Evolutionary conservation across 495 filamentous ascomycete genomes (phyloP), one percentile per base, ranked within the genome.

Genomic region (Penicillium pulvis): DNA sequence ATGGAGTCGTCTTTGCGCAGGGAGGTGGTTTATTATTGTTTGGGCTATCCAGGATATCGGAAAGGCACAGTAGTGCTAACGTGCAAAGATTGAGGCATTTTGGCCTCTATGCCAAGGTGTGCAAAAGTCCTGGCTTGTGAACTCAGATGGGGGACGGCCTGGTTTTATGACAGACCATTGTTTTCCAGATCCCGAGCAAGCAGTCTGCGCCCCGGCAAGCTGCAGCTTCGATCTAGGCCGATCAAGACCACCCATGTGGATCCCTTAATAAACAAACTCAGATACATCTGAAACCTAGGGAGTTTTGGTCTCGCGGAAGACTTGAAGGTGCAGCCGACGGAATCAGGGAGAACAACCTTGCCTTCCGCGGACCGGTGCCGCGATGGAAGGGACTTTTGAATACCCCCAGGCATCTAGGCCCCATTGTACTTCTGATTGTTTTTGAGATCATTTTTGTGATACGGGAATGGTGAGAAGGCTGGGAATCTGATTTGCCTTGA

Each of bases 211-310:
- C n/a, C 45, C 47, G 47, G 36, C 36, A 51, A 44, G 4, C 46
- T 20, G 36, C 55, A 49, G 23, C 12, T 5, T 49, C 26, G 46
- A 49, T 28, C 46, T 31, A 49, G 46, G 26, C 46, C 26, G 46
- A 28, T 31, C 46, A 28, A 28, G 46, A 49, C 50, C 19, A 3
- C 48, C n/a, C 17, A 26, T 26, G 17, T 20, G 24, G 26, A 36
- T 19, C 7, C 28, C 33, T n/a, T 20, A 20, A 9, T 4, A 39
- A 52, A 11, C 44, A 48, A 59, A 55, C 31, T 57, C 45, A 41
- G 58, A 66, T 64, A 57, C 60, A 61, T 61, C 63, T 66, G 63
- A 61, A 64, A 66, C 56, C 41, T 31, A 52, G 31, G 23, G 17
- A 11, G 50, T 26, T 39, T 51, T 11, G 12, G 50, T 39, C 30